Percentiles rank a stretch among this genome's conserved stretches.
phyloP scores from a whole-genome alignment of 495 filamentous ascomycete genomes.

The Apodospora peruviana region DNA sequence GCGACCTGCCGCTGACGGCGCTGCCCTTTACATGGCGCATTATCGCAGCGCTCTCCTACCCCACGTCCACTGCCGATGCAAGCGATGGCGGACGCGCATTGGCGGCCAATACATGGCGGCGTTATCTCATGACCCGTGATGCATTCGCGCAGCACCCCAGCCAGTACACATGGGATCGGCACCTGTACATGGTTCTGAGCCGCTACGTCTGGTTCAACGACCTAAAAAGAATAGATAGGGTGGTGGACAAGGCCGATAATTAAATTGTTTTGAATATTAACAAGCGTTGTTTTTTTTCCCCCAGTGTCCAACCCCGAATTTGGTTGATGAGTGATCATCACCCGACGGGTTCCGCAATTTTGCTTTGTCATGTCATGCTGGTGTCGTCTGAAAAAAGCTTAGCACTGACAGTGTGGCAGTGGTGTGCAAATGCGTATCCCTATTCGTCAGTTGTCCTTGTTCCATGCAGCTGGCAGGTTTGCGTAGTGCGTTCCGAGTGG shows the following conservation, averaged over 20 bases:
- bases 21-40: slow-evolving; percentile 35
- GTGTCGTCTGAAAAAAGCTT: no score
- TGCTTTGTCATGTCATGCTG: no score
- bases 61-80: slow-evolving; percentile 15
- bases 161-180: slow-evolving; percentile 40
- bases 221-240: slow-evolving; percentile 21
- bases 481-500: no score
- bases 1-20: slow-evolving; percentile 33
- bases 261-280: not conserved
- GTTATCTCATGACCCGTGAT: slow-evolving; percentile 27
- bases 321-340: not conserved
- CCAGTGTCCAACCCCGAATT: not conserved
- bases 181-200: slow-evolving; percentile 36
- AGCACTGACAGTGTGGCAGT: no score
- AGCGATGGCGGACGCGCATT: slow-evolving; percentile 23
- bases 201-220: slow-evolving; percentile 43
- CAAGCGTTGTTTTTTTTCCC: not conserved
- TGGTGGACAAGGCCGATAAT: not conserved
- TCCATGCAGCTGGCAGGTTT: no score
- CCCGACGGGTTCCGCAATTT: not conserved
- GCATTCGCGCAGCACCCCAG: slow-evolving; percentile 32
- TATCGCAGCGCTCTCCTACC: slow-evolving; percentile 26
- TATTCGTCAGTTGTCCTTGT: no score
- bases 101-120: slow-evolving; percentile 29
- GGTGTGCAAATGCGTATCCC: no score